phyloP scores from a whole-genome alignment of 75 land plant species.

The Isoetes taiwanensis region DNA sequence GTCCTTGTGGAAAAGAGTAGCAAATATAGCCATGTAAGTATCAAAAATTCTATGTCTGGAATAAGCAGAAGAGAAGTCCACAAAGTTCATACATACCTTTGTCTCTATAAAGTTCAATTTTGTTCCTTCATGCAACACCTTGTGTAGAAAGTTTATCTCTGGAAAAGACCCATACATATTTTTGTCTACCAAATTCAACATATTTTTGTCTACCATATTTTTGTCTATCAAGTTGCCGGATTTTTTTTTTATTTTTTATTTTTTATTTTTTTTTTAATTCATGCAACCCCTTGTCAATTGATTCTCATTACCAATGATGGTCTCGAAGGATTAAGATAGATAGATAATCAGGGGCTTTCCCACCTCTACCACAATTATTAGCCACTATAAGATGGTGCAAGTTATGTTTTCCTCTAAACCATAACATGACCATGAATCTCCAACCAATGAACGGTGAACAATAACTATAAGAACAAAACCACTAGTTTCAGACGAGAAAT shows the following conservation, averaged over 20 bases:
- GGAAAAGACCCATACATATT: too few relatives aligned
- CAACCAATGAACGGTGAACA: conserved; percentile 34
- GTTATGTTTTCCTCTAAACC: conserved; percentile 19
- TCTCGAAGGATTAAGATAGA: conserved; percentile 47
- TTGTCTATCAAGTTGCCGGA: too few relatives aligned
- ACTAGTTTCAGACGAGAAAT: conserved; percentile 47
- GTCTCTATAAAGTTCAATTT: conserved; percentile 69
- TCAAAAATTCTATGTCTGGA: conserved; percentile 49
- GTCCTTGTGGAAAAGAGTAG: conserved; percentile 60
- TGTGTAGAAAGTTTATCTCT: too few relatives aligned
- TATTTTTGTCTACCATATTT: too few relatives aligned
- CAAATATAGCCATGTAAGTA: conserved; percentile 84
- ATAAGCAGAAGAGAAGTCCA: conserved; percentile 58
- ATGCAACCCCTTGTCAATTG: conserved; percentile 47
- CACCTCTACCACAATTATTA: conserved; percentile 55
- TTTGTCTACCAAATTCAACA: too few relatives aligned
- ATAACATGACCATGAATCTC: conserved; percentile 62
- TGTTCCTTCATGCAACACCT: conserved; percentile 44
- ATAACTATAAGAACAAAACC: conserved; percentile 31
- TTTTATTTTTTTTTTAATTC: too few relatives aligned
- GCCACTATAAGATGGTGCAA: conserved; percentile 39
- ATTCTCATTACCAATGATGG: conserved; percentile 72
- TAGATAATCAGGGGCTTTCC: conserved; percentile 42
- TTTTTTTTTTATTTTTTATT: too few relatives aligned
- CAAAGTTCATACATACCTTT: conserved; percentile 34